Evolutionary conservation across 805 yeast genomes (phyloP), one percentile per base, ranked within the genome.

Genomic region (Nematodospora valgi): DNA sequence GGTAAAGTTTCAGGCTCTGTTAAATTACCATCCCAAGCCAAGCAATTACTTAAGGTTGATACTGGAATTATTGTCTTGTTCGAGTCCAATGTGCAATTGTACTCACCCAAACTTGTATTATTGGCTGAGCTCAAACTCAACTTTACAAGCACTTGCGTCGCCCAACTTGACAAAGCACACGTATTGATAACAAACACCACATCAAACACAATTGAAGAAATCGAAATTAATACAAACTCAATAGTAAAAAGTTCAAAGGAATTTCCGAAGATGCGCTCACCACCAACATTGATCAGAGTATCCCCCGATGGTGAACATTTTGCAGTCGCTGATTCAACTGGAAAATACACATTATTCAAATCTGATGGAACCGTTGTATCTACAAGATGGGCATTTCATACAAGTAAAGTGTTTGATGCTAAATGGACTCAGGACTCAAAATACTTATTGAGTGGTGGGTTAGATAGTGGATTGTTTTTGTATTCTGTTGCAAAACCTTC

Each of bases 341-440:
- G 98, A 22, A 93, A 91, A 57, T 86, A 88, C 45, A 61, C 81
- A n/a, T 68, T 89, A 23, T 87, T 77, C 59, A 71, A 77, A 44
- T 56, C 55, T 2, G 79, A 78, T 25, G 74, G 66, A 33, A 46
- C 72, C 3, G 62, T 86, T 6, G 72, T 80, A 23, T 87, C 98
- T 2, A 78, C 94, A 0, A 76, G 97, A 54, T 93, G 99, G 99
- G 82, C 95, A 0, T 91, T 86, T 78, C 97, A 93, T 56, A 85
- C 89, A 2, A 82, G 95, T 38, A 79, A 75, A 37, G 82, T 93
- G 43, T 78, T 77, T 39, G 74, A 80, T 20, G 84, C 93, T 31
- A 59, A 78, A 16, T 93, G 98, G 98, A 74, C 80, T 29, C 64
- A 64, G 7, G 88, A 83, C 47, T 81, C 85, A 38, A 78, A 81